Conservation (phyloP, 129 eudicot species). For the Ambrosia artemisiifolia region DNA sequence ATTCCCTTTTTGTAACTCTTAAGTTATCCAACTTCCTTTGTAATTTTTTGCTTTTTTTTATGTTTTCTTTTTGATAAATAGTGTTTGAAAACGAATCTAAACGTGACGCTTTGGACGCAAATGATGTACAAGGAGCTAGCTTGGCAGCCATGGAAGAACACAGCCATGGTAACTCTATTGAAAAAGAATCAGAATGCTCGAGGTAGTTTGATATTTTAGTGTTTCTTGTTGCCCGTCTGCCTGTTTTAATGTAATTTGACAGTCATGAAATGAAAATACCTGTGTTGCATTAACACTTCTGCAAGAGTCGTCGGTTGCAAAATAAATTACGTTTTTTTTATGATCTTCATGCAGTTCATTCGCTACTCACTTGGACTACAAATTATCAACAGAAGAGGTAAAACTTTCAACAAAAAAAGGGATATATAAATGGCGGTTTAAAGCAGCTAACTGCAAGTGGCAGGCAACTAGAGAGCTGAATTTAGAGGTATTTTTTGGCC, state of each 20-base stretch:
- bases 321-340: neutral
- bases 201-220: slow-evolving; percentile 35
- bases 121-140: slow-evolving; percentile 19
- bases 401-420: slow-evolving; percentile 47
- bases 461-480: slow-evolving; percentile 56
- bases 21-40: neutral
- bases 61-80: neutral
- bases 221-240: no score
- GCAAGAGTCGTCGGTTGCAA: slow-evolving; percentile 2
- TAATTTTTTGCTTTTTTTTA: neutral
- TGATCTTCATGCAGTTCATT: slow-evolving; percentile 52
- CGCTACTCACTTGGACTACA: slow-evolving; percentile 53
- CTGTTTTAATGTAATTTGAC: no score
- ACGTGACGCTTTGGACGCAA: slow-evolving; percentile 22
- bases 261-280: no score
- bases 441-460: slow-evolving; percentile 71
- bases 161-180: slow-evolving; percentile 41
- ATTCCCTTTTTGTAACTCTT: neutral
- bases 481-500: slow-evolving; percentile 41
- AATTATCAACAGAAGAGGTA: slow-evolving; percentile 44
- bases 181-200: slow-evolving; percentile 36
- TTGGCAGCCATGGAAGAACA: slow-evolving; percentile 32
- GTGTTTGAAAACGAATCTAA: slow-evolving; percentile 40
- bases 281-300: neutral
- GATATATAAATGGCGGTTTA: slow-evolving; percentile 65